These are phyloP conservation scores for Batkoa obscura DNA, from an alignment of 371 early-diverging fungal genomes.

Conservation along the genomic window DNA sequence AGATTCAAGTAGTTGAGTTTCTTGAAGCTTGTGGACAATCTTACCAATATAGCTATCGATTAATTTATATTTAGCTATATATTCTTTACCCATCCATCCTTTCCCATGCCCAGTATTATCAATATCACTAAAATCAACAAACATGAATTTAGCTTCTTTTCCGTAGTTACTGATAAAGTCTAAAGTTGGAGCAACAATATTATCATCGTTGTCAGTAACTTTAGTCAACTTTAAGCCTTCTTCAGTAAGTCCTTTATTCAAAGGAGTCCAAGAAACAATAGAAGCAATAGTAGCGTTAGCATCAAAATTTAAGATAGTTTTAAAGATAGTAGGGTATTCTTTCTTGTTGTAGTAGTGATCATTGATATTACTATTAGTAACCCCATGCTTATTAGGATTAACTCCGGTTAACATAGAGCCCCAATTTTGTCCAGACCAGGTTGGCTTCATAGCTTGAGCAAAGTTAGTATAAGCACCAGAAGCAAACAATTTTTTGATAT, in stretches of 20 bases:
- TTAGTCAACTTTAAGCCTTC: background rate
- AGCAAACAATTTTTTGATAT: background rate
- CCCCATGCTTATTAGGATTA: conserved; percentile 7
- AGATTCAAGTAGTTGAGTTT: background rate
- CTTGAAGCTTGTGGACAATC: conserved; percentile 2
- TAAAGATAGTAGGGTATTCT: conserved; percentile 7
- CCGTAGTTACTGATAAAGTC: background rate
- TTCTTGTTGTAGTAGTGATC: background rate
- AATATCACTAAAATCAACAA: background rate
- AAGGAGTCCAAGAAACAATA: conserved; percentile 6
- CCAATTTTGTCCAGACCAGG: conserved; percentile 9
- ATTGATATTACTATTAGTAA: conserved; percentile 5
- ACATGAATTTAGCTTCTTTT: background rate
- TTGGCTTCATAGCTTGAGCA: background rate
- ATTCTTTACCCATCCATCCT: background rate
- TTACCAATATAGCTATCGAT: conserved; percentile 2
- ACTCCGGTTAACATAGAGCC: conserved; percentile 8
- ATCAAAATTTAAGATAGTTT: background rate
- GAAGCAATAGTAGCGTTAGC: conserved; percentile 2
- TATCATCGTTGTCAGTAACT: background rate
- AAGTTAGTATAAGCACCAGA: background rate
- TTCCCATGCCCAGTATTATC: background rate
- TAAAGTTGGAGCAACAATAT: background rate
- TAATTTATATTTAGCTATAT: conserved; percentile 1
- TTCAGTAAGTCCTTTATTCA: conserved; percentile 9